phyloP scores from a whole-genome alignment of 371 early-diverging fungal species.

The Paraphysoderma sedebokerense region DNA sequence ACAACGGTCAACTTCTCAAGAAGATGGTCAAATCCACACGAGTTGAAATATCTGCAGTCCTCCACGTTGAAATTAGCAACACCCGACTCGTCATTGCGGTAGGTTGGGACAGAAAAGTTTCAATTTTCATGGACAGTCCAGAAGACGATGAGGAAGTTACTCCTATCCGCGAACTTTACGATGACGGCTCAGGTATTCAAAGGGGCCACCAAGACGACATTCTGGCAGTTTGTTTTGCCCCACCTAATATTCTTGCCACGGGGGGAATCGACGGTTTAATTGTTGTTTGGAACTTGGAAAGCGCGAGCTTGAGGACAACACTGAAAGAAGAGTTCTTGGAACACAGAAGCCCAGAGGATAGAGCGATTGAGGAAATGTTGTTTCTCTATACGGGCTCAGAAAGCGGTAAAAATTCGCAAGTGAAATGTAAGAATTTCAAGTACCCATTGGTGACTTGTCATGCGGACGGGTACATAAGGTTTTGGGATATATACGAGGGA shows the following conservation, averaged over 20 bases:
- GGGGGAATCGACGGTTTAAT: conserved; percentile 25
- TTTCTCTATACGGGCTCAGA: background rate
- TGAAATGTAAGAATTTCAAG: conserved; percentile 8
- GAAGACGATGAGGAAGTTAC: conserved; percentile 18
- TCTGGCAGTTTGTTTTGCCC: conserved; percentile 23
- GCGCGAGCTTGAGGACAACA: conserved; percentile 19
- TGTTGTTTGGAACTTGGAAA: conserved; percentile 31
- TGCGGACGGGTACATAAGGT: conserved; percentile 26
- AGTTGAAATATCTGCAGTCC: conserved; percentile 23
- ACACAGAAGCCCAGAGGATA: conserved; percentile 25
- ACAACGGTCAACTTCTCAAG: conserved; percentile 33
- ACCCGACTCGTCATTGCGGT: conserved; percentile 26
- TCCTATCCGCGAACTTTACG: conserved; percentile 22
- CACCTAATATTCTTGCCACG: conserved; percentile 24
- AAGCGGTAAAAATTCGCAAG: conserved; percentile 7
- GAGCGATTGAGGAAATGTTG: conserved; percentile 26
- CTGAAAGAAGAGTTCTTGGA: conserved; percentile 28
- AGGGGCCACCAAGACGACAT: conserved; percentile 32
- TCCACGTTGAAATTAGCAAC: conserved; percentile 28
- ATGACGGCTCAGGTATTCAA: conserved; percentile 18
- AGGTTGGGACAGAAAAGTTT: conserved; percentile 31
- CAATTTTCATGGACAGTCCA: conserved; percentile 26
- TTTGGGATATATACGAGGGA: conserved; percentile 28
- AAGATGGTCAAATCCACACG: conserved; percentile 19
- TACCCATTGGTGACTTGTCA: conserved; percentile 27